phyloP scores from a whole-genome alignment of 495 filamentous ascomycete genomes.

The Annulohypoxylon bovei region DNA sequence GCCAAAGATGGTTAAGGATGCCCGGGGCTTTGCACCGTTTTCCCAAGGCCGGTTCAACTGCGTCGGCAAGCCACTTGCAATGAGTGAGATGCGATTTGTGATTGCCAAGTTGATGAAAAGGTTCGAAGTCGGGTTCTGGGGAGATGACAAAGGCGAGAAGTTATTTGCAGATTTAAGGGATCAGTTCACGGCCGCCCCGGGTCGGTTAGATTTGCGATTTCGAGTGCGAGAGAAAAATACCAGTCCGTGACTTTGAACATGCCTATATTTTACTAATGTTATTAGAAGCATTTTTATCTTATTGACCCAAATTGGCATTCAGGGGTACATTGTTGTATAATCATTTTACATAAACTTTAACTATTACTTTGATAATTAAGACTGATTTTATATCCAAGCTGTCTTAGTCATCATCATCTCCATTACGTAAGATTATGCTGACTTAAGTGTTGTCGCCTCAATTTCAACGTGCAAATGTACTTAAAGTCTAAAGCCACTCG shows the following conservation, averaged over 20 bases:
- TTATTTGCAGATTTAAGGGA: constrained; percentile 53
- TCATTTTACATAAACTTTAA: too few species aligned
- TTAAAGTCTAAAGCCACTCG: too few species aligned
- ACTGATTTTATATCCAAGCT: too few species aligned
- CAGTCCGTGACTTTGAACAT: neutral
- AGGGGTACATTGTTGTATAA: too few species aligned
- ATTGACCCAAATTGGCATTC: too few species aligned
- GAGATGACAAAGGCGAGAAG: constrained; percentile 51
- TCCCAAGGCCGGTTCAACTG: constrained; percentile 57
- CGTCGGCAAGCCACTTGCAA: constrained; percentile 62
- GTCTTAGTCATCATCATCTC: too few species aligned
- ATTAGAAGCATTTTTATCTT: too few species aligned
- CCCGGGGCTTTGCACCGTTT: constrained; percentile 62
- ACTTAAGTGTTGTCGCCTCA: too few species aligned
- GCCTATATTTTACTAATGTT: too few species aligned
- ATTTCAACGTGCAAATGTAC: too few species aligned
- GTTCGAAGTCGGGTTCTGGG: constrained; percentile 56
- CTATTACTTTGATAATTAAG: too few species aligned
- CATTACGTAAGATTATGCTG: too few species aligned
- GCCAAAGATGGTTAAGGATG: constrained; percentile 56
- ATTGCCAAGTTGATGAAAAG: constrained; percentile 53
- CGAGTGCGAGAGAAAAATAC: neutral
- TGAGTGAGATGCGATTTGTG: constrained; percentile 60
- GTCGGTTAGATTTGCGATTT: constrained; percentile 8
- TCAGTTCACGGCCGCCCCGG: constrained; percentile 51